phyloP scores from a whole-genome alignment of 176 grass and related monocot genomes.

The Pharus latifolius region DNA sequence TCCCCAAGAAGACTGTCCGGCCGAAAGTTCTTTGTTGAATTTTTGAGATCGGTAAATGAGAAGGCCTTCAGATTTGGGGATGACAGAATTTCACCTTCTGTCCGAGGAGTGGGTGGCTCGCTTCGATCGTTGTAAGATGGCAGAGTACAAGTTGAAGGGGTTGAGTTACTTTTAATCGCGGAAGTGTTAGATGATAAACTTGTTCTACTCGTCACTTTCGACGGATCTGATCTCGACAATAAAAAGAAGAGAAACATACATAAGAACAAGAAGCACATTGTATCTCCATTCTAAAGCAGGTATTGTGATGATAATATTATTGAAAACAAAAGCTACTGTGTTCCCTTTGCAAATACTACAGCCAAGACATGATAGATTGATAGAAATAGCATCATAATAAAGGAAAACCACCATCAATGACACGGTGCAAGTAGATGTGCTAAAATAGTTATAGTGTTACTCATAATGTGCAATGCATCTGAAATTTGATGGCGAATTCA shows the following conservation, averaged over 20 bases:
- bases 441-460: no score
- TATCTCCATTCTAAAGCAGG: no score
- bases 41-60: slow-evolving; percentile 59
- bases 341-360: no score
- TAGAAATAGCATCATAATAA: no score
- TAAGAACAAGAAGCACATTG: no score
- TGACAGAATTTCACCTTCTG: slow-evolving; percentile 75
- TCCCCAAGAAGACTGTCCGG: slow-evolving; percentile 75
- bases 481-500: no score
- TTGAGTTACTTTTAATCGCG: slow-evolving; percentile 38
- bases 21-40: slow-evolving; percentile 80
- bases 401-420: no score
- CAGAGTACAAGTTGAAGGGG: slow-evolving; percentile 47
- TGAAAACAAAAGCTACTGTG: no score
- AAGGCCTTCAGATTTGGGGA: slow-evolving; percentile 83
- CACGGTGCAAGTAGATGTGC: no score
- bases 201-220: slow-evolving; percentile 65
- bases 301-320: no score
- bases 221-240: slow-evolving; percentile 37
- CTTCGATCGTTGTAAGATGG: slow-evolving; percentile 49
- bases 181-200: slow-evolving; percentile 52
- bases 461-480: no score
- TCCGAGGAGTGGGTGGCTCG: slow-evolving; percentile 39
- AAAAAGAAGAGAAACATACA: slow-evolving; percentile 10
- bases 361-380: no score